These are phyloP conservation scores for Skeletonema marinoi DNA, from an alignment of 108 stramenopile genomes.

Conservation along the genomic window DNA sequence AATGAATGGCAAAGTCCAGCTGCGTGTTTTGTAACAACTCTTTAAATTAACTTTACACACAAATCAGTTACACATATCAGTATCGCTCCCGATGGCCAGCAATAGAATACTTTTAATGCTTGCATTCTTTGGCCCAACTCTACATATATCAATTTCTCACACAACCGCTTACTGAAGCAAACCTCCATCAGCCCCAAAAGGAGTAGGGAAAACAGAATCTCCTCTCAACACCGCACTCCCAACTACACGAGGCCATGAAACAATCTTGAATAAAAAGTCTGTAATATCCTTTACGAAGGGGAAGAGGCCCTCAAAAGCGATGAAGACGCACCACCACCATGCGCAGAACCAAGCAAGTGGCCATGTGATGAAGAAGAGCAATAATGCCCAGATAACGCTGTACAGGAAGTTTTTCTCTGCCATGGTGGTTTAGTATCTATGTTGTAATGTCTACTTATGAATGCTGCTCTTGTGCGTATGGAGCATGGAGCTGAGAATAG, in stretches of 20 bases:
- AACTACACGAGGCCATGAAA: conserved; percentile 47
- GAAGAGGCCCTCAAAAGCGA: conserved; percentile 48
- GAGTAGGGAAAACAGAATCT: conserved; percentile 37
- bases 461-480: background rate
- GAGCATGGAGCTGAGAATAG: no score
- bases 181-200: background rate
- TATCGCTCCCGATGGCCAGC: background rate
- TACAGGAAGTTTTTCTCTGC: conserved; percentile 29
- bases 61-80: background rate
- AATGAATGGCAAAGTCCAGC: conserved; percentile 1
- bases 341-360: conserved; percentile 51
- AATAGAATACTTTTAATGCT: background rate
- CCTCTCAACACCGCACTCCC: conserved; percentile 39
- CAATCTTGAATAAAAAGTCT: conserved; percentile 50
- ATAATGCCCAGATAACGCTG: conserved; percentile 47
- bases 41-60: background rate
- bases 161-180: background rate
- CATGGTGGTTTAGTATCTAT: background rate
- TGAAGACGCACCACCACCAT: conserved; percentile 45
- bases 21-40: conserved; percentile 1
- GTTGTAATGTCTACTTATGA: no score
- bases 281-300: conserved; percentile 40
- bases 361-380: conserved; percentile 56
- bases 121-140: background rate
- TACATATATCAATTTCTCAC: conserved; percentile 14